phyloP scores from a whole-genome alignment of 495 filamentous ascomycete species.

The Aspergillus campestris region DNA sequence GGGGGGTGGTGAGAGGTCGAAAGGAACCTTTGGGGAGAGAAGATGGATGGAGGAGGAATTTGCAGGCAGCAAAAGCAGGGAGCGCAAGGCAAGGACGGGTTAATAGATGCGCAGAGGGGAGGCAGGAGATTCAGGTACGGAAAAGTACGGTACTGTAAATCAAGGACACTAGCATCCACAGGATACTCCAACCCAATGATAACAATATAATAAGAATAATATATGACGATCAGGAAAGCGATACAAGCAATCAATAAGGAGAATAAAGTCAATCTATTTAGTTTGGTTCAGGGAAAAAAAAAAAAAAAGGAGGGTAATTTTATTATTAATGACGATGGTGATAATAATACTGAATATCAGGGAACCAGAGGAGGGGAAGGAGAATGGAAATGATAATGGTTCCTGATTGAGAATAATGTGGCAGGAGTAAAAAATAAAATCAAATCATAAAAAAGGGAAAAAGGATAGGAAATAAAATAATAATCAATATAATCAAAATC shows the following conservation, averaged over 20 bases:
- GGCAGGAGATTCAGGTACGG: neutral
- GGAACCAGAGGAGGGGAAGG: conserved; percentile 6
- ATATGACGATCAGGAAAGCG: neutral
- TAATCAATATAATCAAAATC: neutral
- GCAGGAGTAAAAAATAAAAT: conserved; percentile 2
- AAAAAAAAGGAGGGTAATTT: neutral
- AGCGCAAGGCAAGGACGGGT: conserved; percentile 9
- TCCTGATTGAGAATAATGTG: conserved; percentile 2
- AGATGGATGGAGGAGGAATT: conserved; percentile 6
- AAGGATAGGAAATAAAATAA: neutral
- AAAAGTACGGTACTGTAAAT: neutral
- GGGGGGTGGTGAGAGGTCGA: neutral
- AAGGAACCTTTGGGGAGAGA: neutral
- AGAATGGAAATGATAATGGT: neutral
- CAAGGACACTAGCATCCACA: too few species aligned
- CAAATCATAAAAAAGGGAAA: neutral
- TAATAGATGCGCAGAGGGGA: conserved; percentile 3
- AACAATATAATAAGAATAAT: conserved; percentile 1
- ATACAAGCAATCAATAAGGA: neutral
- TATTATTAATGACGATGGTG: neutral
- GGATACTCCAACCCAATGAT: too few species aligned
- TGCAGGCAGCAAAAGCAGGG: conserved; percentile 4
- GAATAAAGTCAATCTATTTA: neutral
- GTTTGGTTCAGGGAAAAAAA: neutral
- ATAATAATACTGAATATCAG: neutral